Conservation (phyloP, 768 basidiomycete species). For the Termitomyces sp. region DNA sequence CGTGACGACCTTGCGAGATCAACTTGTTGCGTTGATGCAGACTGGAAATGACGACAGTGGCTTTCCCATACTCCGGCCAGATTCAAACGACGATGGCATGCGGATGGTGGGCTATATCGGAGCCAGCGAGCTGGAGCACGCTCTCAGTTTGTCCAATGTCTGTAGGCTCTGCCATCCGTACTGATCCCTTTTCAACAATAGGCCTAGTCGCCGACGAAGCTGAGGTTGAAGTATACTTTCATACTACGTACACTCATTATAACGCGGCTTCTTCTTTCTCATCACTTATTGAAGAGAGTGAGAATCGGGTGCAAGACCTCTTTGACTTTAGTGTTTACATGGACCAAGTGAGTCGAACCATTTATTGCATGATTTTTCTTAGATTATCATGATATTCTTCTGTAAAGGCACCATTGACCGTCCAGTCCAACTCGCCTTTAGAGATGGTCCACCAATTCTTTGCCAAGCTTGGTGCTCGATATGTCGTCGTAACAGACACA, state of each 20-base stretch:
- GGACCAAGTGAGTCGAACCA: slow-evolving; percentile 60
- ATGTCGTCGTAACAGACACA: slow-evolving; percentile 79
- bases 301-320: slow-evolving; percentile 38
- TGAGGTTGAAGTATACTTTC: slow-evolving; percentile 66
- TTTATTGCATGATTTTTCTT: background rate
- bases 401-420: slow-evolving; percentile 77
- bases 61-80: slow-evolving; percentile 77
- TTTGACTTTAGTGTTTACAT: slow-evolving; percentile 88
- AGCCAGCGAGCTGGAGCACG: slow-evolving; percentile 91
- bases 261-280: slow-evolving; percentile 56
- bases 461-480: slow-evolving; percentile 88
- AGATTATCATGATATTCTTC: background rate
- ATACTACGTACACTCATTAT: slow-evolving; percentile 38
- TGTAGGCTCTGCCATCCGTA: background rate
- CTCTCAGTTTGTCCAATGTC: slow-evolving; percentile 56
- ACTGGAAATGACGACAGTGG: slow-evolving; percentile 74
- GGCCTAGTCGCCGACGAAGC: slow-evolving; percentile 74
- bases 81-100: slow-evolving; percentile 39
- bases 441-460: slow-evolving; percentile 94
- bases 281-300: slow-evolving; percentile 46
- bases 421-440: slow-evolving; percentile 81
- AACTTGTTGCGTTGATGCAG: slow-evolving; percentile 55
- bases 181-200: slow-evolving; percentile 23
- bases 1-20: slow-evolving; percentile 68
- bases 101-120: slow-evolving; percentile 90